phyloP scores from a whole-genome alignment of 495 filamentous ascomycete species.

The Thermothielavioides terrestris region DNA sequence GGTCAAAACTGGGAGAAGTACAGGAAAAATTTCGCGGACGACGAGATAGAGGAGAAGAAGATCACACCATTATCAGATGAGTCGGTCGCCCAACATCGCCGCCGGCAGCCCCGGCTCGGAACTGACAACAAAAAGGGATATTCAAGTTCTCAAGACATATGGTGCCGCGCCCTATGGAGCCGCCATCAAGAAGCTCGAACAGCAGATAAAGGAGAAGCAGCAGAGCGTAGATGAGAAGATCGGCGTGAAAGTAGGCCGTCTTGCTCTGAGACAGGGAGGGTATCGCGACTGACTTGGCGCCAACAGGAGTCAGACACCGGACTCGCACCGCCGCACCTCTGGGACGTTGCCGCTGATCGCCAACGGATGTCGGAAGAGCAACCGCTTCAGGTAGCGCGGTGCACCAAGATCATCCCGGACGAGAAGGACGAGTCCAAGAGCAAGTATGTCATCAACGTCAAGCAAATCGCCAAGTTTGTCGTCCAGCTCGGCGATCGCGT shows the following conservation, averaged over 20 bases:
- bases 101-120: constrained; percentile 20
- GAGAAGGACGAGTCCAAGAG: constrained; percentile 95
- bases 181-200: constrained; percentile 87
- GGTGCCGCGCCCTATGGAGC: constrained; percentile 92
- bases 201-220: constrained; percentile 97
- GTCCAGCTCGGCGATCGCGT: constrained; percentile 97
- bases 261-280: neutral
- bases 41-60: constrained; percentile 98
- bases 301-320: constrained; percentile 92
- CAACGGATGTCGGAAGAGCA: constrained; percentile 98
- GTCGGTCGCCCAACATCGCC: constrained; percentile 45
- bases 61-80: constrained; percentile 93
- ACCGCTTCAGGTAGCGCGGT: constrained; percentile 91
- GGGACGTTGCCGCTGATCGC: constrained; percentile 95
- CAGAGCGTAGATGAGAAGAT: constrained; percentile 97
- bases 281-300: neutral
- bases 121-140: constrained; percentile 62
- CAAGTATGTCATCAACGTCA: constrained; percentile 99
- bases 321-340: constrained; percentile 93
- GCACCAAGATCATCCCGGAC: constrained; percentile 97
- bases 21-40: constrained; percentile 89
- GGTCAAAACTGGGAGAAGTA: constrained; percentile 97
- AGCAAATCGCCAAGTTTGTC: constrained; percentile 99
- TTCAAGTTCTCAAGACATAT: constrained; percentile 98
- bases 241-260: constrained; percentile 44